Evolutionary conservation across 2,329 filamentous ascomycete genomes (phyloP).

Genomic region (Acrocalymma vagum): DNA sequence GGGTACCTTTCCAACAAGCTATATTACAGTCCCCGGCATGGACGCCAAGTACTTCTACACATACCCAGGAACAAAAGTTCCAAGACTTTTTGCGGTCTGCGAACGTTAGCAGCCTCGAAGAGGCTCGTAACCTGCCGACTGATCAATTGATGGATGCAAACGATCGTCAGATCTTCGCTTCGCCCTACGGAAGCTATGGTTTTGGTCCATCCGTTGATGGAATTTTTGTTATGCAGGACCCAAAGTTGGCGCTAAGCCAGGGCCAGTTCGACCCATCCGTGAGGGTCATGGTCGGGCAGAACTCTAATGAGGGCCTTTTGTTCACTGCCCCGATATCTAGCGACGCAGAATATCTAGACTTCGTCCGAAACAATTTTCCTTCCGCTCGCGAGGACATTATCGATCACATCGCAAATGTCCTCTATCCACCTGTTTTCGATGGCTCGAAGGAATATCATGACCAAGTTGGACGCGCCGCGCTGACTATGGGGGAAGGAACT

Average conservation of each 20-base stretch:
- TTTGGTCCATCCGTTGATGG: constrained; percentile 57
- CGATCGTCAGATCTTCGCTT: constrained; percentile 39
- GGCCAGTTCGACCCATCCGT: constrained; percentile 56
- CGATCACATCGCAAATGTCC: constrained; percentile 20
- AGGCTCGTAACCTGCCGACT: constrained; percentile 53
- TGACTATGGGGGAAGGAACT: constrained; percentile 8
- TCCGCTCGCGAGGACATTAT: constrained; percentile 27
- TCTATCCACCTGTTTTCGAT: constrained; percentile 19
- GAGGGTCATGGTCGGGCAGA: constrained; percentile 50
- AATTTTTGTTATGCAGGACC: constrained; percentile 57
- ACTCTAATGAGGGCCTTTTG: constrained; percentile 36
- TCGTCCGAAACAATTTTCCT: constrained; percentile 19
- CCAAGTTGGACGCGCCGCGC: constrained; percentile 1
- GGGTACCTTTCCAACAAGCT: constrained; percentile 55
- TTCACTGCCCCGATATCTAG: constrained; percentile 6
- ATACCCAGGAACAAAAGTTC: constrained; percentile 49
- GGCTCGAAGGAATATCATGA: constrained; percentile 7
- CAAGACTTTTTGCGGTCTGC: constrained; percentile 50
- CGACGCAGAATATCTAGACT: neutral
- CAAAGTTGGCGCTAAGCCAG: constrained; percentile 54
- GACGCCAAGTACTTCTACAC: constrained; percentile 27
- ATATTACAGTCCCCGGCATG: constrained; percentile 56
- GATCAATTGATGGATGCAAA: constrained; percentile 54
- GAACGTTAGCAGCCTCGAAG: constrained; percentile 54
- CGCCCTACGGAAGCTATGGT: constrained; percentile 52